phyloP scores from a whole-genome alignment of 1,139 yeast genomes.

The Blastobotrys proliferans region DNA sequence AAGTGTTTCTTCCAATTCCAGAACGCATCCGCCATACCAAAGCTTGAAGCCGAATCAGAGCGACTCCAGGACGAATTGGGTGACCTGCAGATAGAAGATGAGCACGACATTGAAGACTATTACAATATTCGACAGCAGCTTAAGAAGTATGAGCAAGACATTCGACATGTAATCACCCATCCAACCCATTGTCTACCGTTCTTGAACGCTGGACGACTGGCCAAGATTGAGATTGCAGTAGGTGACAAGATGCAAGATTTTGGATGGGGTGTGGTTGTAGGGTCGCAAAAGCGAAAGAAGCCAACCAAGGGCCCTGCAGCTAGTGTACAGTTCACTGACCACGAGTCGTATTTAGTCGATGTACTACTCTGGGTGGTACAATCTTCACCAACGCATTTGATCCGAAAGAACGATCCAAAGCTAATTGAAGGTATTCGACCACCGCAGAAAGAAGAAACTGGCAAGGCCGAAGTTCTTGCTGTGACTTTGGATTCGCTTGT shows the following conservation, averaged over 20 bases:
- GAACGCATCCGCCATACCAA: constrained; percentile 84
- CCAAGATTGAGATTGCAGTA: constrained; percentile 51
- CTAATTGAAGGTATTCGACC: constrained; percentile 90
- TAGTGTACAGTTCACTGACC: constrained; percentile 54
- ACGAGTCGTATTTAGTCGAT: constrained; percentile 82
- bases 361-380: constrained; percentile 64
- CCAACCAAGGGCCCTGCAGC: constrained; percentile 20
- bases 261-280: constrained; percentile 93
- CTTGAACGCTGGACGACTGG: constrained; percentile 82
- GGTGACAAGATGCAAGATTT: constrained; percentile 46
- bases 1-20: constrained; percentile 94
- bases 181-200: constrained; percentile 84
- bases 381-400: constrained; percentile 51
- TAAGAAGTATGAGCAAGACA: constrained; percentile 66
- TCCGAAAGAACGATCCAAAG: constrained; percentile 52
- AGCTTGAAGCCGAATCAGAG: constrained; percentile 52
- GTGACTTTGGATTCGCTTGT: constrained; percentile 74
- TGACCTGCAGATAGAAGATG: constrained; percentile 62
- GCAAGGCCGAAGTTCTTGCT: constrained; percentile 77
- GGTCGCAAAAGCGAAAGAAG: constrained; percentile 59
- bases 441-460: constrained; percentile 55
- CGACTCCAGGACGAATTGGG: constrained; percentile 30
- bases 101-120: constrained; percentile 68
- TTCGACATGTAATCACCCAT: constrained; percentile 80
- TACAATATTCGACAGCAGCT: constrained; percentile 76